phyloP scores from a whole-genome alignment of 257 asterid species.

The Coffea eugenioides region DNA sequence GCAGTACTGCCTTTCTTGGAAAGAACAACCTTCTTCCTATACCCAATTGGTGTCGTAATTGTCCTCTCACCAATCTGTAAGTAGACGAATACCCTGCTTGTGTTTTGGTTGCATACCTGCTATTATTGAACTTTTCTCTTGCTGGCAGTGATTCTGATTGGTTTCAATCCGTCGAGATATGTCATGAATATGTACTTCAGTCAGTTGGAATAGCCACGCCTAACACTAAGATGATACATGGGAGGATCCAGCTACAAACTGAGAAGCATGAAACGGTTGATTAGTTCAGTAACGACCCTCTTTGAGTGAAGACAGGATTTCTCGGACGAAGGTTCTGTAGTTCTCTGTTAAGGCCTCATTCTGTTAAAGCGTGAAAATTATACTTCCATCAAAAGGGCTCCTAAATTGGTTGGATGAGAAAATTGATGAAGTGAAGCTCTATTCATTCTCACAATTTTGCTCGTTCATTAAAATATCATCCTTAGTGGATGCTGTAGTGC shows the following conservation, averaged over 20 bases:
- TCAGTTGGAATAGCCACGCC: slow-evolving; percentile 41
- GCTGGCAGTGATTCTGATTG: slow-evolving; percentile 75
- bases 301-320: not conserved
- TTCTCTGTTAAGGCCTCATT: slow-evolving; percentile 2
- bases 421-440: not conserved
- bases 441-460: slow-evolving; percentile 7
- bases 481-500: slow-evolving; percentile 1
- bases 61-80: slow-evolving; percentile 82
- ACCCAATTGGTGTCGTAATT: slow-evolving; percentile 80
- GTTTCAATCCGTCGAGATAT: slow-evolving; percentile 95
- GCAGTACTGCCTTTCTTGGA: slow-evolving; percentile 97
- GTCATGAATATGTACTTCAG: slow-evolving; percentile 89
- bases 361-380: not conserved
- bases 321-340: slow-evolving; percentile 1
- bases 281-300: slow-evolving; percentile 5
- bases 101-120: not conserved
- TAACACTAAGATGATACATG: slow-evolving; percentile 24
- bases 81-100: slow-evolving; percentile 10
- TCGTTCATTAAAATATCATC: slow-evolving; percentile 1
- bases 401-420: slow-evolving; percentile 3
- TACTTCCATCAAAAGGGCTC: not conserved
- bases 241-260: slow-evolving; percentile 12
- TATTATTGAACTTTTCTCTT: slow-evolving; percentile 13
- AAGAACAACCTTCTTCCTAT: slow-evolving; percentile 94
- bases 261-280: slow-evolving; percentile 2